A percentile compares a stretch with the other conserved stretches of the same genome.
Conservation (phyloP, 2,329 filamentous ascomycete species). For the Sclerotinia sclerotiorum region DNA sequence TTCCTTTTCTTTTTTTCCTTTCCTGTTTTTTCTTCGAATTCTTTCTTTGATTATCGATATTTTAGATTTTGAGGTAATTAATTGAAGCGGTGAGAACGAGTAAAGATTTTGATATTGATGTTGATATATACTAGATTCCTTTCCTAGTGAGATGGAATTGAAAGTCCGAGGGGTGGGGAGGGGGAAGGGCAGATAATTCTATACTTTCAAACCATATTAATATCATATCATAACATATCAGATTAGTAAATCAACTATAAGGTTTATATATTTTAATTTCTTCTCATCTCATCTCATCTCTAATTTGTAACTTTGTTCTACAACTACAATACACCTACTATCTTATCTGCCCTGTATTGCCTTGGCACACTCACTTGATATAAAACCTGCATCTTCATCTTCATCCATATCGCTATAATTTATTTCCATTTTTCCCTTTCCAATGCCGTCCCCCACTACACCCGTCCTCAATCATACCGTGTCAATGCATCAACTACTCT, state of each 20-base stretch:
- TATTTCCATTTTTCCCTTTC: conserved; percentile 14
- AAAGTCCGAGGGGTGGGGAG: background rate
- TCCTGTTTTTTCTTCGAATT: too few relatives aligned
- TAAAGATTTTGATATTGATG: too few relatives aligned
- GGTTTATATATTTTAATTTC: background rate
- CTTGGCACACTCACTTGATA: background rate
- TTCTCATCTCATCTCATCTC: background rate
- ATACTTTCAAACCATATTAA: too few relatives aligned
- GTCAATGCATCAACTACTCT: background rate
- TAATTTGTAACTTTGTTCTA: background rate
- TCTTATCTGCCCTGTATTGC: background rate
- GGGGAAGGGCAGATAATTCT: too few relatives aligned
- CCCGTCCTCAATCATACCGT: background rate
- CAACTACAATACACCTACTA: conserved; percentile 2
- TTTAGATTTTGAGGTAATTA: too few relatives aligned
- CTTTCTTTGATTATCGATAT: too few relatives aligned
- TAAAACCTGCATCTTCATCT: background rate
- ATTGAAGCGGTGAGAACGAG: too few relatives aligned
- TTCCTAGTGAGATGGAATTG: too few relatives aligned
- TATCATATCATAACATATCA: background rate
- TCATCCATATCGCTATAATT: background rate
- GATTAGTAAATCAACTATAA: background rate
- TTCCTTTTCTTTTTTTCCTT: too few relatives aligned
- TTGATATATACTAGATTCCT: too few relatives aligned
- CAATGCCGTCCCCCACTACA: background rate